Percentiles rank a stretch among this genome's conserved stretches.
Evolutionary conservation across 1,139 yeast species (phyloP).

Genomic region (Kodamaea derodonti): DNA sequence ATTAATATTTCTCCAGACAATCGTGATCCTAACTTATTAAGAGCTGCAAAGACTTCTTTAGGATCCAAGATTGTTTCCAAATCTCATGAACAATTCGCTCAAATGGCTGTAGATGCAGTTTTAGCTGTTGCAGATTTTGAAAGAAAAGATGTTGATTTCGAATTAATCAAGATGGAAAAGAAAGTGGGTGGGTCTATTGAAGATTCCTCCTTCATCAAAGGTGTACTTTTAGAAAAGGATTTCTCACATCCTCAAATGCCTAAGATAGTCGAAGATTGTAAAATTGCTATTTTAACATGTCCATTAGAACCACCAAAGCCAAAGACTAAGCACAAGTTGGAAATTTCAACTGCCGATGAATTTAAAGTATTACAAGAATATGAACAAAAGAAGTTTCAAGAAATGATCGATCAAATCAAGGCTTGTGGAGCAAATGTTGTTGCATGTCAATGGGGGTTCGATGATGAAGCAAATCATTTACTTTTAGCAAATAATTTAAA

Average conservation of each 20-base stretch:
- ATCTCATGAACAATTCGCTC: constrained; percentile 88
- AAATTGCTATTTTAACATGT: constrained; percentile 91
- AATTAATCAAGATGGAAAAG: constrained; percentile 90
- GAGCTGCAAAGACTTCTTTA: constrained; percentile 90
- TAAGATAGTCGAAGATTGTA: constrained; percentile 71
- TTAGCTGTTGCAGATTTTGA: constrained; percentile 87
- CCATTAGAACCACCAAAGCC: constrained; percentile 99
- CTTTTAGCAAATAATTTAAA: constrained; percentile 83
- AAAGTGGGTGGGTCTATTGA: constrained; percentile 92
- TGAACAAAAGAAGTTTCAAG: constrained; percentile 85
- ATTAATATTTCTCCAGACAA: constrained; percentile 50
- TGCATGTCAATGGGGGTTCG: constrained; percentile 99
- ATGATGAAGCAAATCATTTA: constrained; percentile 96
- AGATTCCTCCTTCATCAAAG: constrained; percentile 80
- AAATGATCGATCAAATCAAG: constrained; percentile 87
- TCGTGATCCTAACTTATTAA: constrained; percentile 56
- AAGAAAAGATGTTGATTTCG: constrained; percentile 94
- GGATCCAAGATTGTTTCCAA: constrained; percentile 96
- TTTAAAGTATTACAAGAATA: constrained; percentile 85
- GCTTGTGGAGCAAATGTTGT: constrained; percentile 92
- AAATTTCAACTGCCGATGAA: constrained; percentile 88
- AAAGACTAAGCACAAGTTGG: constrained; percentile 95
- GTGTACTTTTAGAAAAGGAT: constrained; percentile 92
- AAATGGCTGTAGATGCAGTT: constrained; percentile 97
- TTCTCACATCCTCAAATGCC: constrained; percentile 99